Conservation (phyloP, 495 filamentous ascomycete genomes). For the Echria macrotheca region DNA sequence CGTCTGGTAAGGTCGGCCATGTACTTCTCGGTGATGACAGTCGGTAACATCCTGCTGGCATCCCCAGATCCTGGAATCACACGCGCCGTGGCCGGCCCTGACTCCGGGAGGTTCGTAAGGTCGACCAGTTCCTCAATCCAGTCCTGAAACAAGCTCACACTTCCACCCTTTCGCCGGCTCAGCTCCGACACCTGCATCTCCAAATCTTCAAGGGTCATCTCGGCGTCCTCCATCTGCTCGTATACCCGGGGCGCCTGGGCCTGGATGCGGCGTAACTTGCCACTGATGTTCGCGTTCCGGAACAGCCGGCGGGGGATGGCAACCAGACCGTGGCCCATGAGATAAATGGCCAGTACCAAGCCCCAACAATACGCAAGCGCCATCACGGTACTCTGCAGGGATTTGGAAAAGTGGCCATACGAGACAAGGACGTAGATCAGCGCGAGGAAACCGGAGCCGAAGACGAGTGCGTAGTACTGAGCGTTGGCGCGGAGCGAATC, state of each 20-base stretch:
- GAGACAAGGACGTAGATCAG: constrained; percentile 78
- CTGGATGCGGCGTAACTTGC: constrained; percentile 67
- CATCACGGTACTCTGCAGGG: constrained; percentile 80
- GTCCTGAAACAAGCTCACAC: constrained; percentile 74
- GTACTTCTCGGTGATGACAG: constrained; percentile 88
- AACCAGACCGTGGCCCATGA: constrained; percentile 96
- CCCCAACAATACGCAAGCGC: constrained; percentile 93
- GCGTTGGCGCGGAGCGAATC: constrained; percentile 83
- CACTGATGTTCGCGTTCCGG: constrained; percentile 66
- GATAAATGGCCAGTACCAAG: constrained; percentile 81
- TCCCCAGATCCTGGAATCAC: constrained; percentile 34
- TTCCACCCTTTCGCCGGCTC: constrained; percentile 73
- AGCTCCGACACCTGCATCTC: constrained; percentile 75
- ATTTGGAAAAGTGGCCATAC: constrained; percentile 51
- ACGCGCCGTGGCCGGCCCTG: constrained; percentile 43
- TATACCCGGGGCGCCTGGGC: constrained; percentile 72
- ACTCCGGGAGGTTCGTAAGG: constrained; percentile 60
- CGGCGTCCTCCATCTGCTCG: constrained; percentile 82
- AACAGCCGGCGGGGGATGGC: constrained; percentile 79
- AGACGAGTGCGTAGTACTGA: constrained; percentile 75
- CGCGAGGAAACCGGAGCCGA: constrained; percentile 64
- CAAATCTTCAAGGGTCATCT: constrained; percentile 70
- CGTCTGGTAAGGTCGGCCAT: constrained; percentile 82
- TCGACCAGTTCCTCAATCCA: constrained; percentile 93
- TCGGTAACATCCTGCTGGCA: constrained; percentile 48